These are phyloP conservation scores for Amoeboaphelidium occidentale DNA, from an alignment of 371 early-diverging fungal species.

Conservation along the genomic window DNA sequence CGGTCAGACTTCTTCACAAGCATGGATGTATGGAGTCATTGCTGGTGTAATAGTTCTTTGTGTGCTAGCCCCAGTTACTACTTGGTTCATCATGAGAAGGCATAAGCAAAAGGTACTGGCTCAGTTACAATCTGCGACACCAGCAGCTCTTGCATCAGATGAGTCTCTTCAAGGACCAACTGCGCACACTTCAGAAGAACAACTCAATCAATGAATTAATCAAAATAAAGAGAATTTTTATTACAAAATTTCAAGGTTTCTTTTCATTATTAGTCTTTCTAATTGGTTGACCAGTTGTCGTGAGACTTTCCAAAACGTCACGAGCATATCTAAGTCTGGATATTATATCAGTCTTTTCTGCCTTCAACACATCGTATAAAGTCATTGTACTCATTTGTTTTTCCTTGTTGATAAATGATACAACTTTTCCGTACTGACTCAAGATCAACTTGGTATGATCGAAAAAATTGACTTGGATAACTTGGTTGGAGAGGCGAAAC, in stretches of 20 bases:
- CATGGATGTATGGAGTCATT: background rate
- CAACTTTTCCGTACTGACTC: constrained; percentile 18
- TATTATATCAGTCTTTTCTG: background rate
- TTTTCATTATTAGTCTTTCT: too few species aligned
- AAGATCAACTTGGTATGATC: constrained; percentile 45
- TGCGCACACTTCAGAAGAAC: too few species aligned
- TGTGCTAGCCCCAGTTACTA: background rate
- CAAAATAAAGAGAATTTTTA: too few species aligned
- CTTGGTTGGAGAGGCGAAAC: constrained; percentile 37
- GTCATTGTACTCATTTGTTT: constrained; percentile 11
- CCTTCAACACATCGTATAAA: constrained; percentile 4
- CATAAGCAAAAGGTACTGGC: background rate
- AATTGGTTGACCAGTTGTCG: too few species aligned
- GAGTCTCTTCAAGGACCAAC: too few species aligned
- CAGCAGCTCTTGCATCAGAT: too few species aligned
- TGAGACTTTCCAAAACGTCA: background rate
- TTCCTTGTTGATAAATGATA: constrained; percentile 22
- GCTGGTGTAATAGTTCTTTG: background rate
- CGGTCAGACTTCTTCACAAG: background rate
- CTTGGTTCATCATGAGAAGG: background rate
- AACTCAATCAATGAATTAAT: too few species aligned
- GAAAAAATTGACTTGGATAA: constrained; percentile 47
- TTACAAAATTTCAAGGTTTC: too few species aligned
- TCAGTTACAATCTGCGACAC: background rate
- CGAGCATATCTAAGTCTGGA: background rate